Base-by-base conservation (phyloP, 805 yeast genomes). In the Yarrowia sp. region DNA sequence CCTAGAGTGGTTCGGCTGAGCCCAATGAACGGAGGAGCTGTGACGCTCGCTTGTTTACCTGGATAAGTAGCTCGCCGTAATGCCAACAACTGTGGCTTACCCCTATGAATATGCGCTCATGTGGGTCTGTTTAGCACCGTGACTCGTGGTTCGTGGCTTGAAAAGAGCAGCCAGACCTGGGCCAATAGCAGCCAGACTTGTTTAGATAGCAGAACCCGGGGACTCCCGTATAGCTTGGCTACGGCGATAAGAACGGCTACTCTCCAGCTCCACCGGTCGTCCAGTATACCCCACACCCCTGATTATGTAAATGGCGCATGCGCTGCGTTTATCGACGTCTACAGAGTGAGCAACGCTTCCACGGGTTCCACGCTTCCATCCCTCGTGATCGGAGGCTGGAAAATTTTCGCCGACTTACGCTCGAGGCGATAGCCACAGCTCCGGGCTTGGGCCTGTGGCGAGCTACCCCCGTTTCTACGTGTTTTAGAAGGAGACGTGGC, bases 101-200 rank as follows among this genome's bases (percentile, higher is more conserved):
- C n/a, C n/a, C 41, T 21, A 21, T 13, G 42, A 13, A 24, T 42
- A 42, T 42, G 49, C 33, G 49, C 49, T 25, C 49, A 25, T 42
- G 32, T 42, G 33, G 27, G 44, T 14, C 22, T 22, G 27, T 22
- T 39, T 39, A 22, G 44, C 7, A 10, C 4, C 2, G 24, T 44
- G 51, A 44, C 51, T 18, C 51, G 51, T 44, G 51, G 51, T 44
- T 44, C 51, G 51, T 44, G 51, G 51, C 51, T 44, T 44, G n/a
- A n/a, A n/a, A n/a, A n/a, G 35, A 44, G 51, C 51, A 44, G 51
- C 51, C 51, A 29, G 35, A 25, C 21, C 18, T 7, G 29, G 22
- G 29, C 44, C 44, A 39, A 39, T 39, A 16, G 44, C 14, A 13
- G 13, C 7, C n/a, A n/a, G n/a, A n/a, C n/a, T n/a, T 1, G 16